phyloP scores from a whole-genome alignment of 139 green algal species.

The Chlorokybus atmophyticus region DNA sequence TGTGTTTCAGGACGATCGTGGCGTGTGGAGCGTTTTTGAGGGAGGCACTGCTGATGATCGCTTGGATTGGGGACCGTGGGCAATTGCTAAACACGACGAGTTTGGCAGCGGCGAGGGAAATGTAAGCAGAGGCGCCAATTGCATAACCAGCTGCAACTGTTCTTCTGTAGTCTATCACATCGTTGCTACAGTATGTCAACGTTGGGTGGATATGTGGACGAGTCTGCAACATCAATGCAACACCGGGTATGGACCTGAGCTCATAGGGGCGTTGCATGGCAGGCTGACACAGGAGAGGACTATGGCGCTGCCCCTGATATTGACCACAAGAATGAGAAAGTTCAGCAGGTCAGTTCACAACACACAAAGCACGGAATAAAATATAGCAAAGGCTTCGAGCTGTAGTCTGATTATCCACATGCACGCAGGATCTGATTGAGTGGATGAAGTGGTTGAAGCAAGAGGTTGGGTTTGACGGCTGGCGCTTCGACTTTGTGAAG shows the following conservation, averaged over 20 bases:
- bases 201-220: no score
- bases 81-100: conserved; percentile 62
- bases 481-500: conserved; percentile 53
- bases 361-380: no score
- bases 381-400: no score
- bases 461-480: conserved; percentile 47
- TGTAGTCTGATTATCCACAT: no score
- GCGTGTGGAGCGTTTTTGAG: conserved; percentile 27
- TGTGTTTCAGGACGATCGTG: conserved; percentile 21
- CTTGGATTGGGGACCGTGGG: conserved; percentile 27
- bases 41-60: conserved; percentile 21
- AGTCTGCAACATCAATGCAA: no score
- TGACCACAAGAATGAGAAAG: conserved; percentile 64
- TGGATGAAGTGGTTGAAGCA: conserved; percentile 58
- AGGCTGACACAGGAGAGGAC: conserved; percentile 38
- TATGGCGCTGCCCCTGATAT: conserved; percentile 66
- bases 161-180: neutral
- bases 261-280: no score
- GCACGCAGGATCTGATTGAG: conserved; percentile 44
- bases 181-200: no score
- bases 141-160: neutral
- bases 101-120: conserved; percentile 41
- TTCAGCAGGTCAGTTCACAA: conserved; percentile 42
- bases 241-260: no score
- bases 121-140: no score